Base-by-base conservation (phyloP, 208 protist genomes). In the Chromosphaera perkinsii region DNA sequence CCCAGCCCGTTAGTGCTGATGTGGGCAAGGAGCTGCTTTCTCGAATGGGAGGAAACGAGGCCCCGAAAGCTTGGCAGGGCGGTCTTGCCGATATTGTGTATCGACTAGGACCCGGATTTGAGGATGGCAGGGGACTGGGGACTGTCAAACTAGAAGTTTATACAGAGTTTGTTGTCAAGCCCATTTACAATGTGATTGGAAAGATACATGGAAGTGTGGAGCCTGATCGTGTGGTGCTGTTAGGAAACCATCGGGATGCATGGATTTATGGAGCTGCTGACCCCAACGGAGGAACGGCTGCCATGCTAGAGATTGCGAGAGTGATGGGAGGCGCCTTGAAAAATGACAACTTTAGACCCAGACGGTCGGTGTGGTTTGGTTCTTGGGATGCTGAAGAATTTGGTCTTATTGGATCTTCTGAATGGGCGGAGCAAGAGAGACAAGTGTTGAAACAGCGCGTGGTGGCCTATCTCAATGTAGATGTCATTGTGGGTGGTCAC, bases 221-320 rank as follows among this genome's bases (percentile, higher is more conserved):
- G 26, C 36, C 27, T 45, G 72, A 76, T 32, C 45, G 31, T 20
- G 2, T 17, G 29, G 31, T 76, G 14, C 24, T 72, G 7, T 20
- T 76, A 20, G 64, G 65, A 3, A 76, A 76, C 62, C 72, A 76
- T 42, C 33, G 72, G 1, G 72, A 76, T 51, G 61, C 72, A 17
- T 76, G 72, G 72, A 65, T 76, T 1, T 76, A 45, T 31, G 72
- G 72, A 9, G 72, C 55, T 31, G 35, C 40, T 17, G 72, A 76
- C 47, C 69, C 69, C 17, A 36, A 37, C n/a, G 51, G 37, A 1
- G 70, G 70, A 3, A 66, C 70, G 1, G 20, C 52, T 12, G 27
- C 12, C 14, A 5, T 75, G 1, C 37, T 75, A 20, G 62, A 73
- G 29, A 29, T 59, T 2, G 54, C 68, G 10, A 36, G 61, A 17